Evolutionary conservation across 2,329 filamentous ascomycete species (phyloP).

Genomic region (Fusarium sp.): DNA sequence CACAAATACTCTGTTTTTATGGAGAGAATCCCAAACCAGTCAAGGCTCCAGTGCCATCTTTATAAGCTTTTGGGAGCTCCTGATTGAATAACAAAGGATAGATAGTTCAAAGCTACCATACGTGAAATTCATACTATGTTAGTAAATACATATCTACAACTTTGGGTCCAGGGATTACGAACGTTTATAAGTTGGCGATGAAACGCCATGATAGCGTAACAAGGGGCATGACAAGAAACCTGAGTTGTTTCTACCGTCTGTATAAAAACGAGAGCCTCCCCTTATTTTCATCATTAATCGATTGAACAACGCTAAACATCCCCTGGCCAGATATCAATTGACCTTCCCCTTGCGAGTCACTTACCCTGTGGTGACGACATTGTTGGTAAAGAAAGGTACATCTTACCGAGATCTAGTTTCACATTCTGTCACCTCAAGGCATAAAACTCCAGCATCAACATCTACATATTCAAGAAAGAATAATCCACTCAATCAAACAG

Average conservation of each 20-base stretch:
- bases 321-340: not conserved
- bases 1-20: not conserved
- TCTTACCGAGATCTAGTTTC: conserved; percentile 7
- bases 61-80: not conserved
- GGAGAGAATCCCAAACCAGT: not conserved
- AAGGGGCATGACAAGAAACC: not conserved
- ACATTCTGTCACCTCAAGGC: conserved; percentile 12
- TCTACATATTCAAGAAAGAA: not conserved
- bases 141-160: too few relatives aligned
- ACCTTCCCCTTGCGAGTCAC: not conserved
- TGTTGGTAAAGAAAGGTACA: not conserved
- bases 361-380: conserved; percentile 37
- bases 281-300: not conserved
- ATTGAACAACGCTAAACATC: not conserved
- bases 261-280: not conserved
- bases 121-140: not conserved
- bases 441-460: not conserved
- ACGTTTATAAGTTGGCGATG: not conserved
- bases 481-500: not conserved
- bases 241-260: not conserved
- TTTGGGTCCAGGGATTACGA: too few relatives aligned
- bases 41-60: not conserved
- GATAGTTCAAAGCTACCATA: too few relatives aligned
- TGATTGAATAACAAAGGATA: not conserved
- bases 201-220: not conserved